phyloP scores from a whole-genome alignment of 805 yeast species.

The Wickerhamiella spandovensis region DNA sequence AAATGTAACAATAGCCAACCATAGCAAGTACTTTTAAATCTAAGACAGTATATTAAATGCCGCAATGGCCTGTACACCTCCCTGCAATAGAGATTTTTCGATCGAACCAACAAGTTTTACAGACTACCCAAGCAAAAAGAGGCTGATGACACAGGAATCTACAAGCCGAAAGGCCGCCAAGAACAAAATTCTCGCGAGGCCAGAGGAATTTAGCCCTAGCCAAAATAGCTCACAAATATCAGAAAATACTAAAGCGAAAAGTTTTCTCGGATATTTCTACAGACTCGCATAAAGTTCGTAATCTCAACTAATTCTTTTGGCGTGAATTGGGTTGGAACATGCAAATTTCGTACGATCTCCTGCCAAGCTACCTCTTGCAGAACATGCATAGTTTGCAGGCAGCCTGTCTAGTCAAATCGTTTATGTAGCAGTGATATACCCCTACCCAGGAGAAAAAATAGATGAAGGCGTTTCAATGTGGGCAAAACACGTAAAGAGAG shows the following conservation, averaged over 20 bases:
- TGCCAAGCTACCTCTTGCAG: not conserved
- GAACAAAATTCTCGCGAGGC: not conserved
- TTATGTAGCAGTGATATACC: not conserved
- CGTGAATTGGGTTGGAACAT: not conserved
- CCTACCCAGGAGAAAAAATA: not conserved
- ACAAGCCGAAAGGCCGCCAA: not conserved
- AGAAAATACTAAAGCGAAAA: too few species aligned
- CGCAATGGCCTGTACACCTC: too few species aligned
- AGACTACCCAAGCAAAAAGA: not conserved
- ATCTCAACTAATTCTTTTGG: too few species aligned
- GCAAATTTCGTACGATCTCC: not conserved
- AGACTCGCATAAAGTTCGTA: too few species aligned
- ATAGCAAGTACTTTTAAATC: not conserved
- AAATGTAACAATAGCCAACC: not conserved
- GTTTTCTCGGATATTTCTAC: too few species aligned
- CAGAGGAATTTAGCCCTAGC: not conserved
- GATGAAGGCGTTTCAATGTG: not conserved
- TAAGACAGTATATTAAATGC: too few species aligned
- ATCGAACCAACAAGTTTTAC: not conserved
- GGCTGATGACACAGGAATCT: not conserved
- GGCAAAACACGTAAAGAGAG: not conserved
- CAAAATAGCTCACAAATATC: not conserved
- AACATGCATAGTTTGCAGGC: not conserved
- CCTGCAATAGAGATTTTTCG: too few species aligned
- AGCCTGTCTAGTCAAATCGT: not conserved